phyloP scores from a whole-genome alignment of 208 protist genomes.

The Trypanosoma scelopori region DNA sequence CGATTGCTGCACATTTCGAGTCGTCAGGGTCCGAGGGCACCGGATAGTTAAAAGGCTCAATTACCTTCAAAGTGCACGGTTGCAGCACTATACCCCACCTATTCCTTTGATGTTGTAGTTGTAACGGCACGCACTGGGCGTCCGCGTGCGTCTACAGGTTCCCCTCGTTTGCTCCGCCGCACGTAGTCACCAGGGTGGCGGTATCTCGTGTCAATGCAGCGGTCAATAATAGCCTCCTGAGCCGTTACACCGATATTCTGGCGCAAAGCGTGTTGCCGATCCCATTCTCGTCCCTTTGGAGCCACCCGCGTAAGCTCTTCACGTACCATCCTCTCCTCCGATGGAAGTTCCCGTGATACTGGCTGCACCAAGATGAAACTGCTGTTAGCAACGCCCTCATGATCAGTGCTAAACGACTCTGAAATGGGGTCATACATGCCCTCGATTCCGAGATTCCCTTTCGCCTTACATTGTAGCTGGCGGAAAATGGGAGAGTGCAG shows the following conservation, averaged over 20 bases:
- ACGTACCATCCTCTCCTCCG: constrained; percentile 7
- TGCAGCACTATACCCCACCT: background rate
- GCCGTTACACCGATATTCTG: constrained; percentile 45
- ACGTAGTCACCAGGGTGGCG: constrained; percentile 62
- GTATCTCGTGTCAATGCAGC: constrained; percentile 65
- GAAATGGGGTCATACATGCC: background rate
- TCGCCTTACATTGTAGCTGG: background rate
- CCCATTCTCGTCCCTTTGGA: constrained; percentile 71
- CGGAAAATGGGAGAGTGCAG: constrained; percentile 24
- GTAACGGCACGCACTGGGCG: constrained; percentile 7
- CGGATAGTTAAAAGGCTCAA: too few relatives aligned
- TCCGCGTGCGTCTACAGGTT: constrained; percentile 19
- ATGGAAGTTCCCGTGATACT: constrained; percentile 32
- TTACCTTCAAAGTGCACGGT: too few relatives aligned
- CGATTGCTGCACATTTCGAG: too few relatives aligned
- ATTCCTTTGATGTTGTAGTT: background rate
- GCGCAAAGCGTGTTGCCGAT: constrained; percentile 73
- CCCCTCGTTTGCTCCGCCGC: constrained; percentile 19
- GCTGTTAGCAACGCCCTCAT: background rate
- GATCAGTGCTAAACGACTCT: background rate
- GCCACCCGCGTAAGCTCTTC: constrained; percentile 33
- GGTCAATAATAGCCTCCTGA: constrained; percentile 76
- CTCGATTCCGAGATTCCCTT: background rate
- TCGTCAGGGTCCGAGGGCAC: too few relatives aligned
- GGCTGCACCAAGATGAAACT: constrained; percentile 57